A percentile compares a stretch with the other conserved stretches of the same genome.
Evolutionary conservation across 106 monocot genomes (phyloP).

Genomic region (Triglochin maritima): DNA sequence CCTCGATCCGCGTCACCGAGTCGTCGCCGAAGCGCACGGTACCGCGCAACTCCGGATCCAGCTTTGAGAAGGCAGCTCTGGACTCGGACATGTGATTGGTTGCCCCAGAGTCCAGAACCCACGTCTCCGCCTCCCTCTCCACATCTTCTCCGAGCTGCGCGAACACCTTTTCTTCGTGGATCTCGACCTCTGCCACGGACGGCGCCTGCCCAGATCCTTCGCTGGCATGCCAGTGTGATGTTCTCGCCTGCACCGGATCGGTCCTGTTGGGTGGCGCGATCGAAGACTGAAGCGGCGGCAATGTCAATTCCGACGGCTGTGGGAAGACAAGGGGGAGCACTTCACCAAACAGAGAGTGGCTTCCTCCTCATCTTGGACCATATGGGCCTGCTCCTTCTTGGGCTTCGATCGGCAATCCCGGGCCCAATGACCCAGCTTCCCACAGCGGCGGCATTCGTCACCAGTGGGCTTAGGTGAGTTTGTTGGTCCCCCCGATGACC

Average conservation of each 20-base stretch:
- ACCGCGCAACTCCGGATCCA: background rate
- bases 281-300: no score
- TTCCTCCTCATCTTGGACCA: conserved; percentile 8
- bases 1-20: background rate
- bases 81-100: background rate
- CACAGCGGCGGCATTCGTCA: conserved; percentile 5
- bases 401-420: conserved; percentile 1
- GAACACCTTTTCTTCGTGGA: conserved; percentile 7
- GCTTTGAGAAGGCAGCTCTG: background rate
- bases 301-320: no score
- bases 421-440: conserved; percentile 6
- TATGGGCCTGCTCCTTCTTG: conserved; percentile 10
- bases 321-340: no score
- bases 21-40: background rate
- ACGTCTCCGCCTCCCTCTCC: background rate
- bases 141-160: background rate
- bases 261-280: no score
- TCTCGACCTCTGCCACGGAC: background rate
- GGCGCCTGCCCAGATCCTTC: background rate
- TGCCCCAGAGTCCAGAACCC: background rate
- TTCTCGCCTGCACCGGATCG: background rate
- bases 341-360: background rate
- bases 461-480: background rate
- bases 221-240: background rate
- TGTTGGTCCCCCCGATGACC: background rate